These are phyloP conservation scores for Myxozyma monticola DNA, from an alignment of 805 yeast species.

Conservation along the genomic window DNA sequence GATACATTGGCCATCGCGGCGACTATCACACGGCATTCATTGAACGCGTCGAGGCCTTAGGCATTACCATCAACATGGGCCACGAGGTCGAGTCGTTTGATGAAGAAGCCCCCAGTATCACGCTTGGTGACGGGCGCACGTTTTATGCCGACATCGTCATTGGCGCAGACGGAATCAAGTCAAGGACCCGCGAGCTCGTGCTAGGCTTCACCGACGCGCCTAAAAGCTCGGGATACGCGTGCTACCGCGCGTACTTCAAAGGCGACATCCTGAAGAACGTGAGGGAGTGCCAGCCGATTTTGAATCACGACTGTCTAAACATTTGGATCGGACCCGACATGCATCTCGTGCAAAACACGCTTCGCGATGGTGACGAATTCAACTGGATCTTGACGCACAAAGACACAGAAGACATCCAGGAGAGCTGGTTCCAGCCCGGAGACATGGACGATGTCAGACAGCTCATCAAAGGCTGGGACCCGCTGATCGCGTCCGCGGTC, in stretches of 20 bases:
- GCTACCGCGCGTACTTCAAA: conserved; percentile 2
- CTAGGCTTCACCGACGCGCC: conserved; percentile 19
- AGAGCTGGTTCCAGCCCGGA: conserved; percentile 8
- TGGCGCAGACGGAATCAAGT: conserved; percentile 39
- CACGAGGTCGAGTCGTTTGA: conserved; percentile 32
- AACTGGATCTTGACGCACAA: conserved; percentile 6
- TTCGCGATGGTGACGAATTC: conserved; percentile 8
- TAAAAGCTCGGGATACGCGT: conserved; percentile 3
- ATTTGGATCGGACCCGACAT: conserved; percentile 7
- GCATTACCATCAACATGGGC: conserved; percentile 31
- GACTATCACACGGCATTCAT: conserved; percentile 36
- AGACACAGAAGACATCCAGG: background rate
- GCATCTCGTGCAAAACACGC: conserved; percentile 8
- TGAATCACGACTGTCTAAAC: conserved; percentile 4
- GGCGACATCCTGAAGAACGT: conserved; percentile 1
- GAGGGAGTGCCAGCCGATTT: conserved; percentile 4
- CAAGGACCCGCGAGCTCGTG: conserved; percentile 32
- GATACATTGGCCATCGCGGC: conserved; percentile 38
- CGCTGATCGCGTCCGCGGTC: background rate
- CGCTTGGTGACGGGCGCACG: conserved; percentile 29
- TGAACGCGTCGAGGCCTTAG: conserved; percentile 32
- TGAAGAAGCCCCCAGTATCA: conserved; percentile 31
- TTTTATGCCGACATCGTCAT: conserved; percentile 35
- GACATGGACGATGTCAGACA: conserved; percentile 4
- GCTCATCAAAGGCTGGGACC: conserved; percentile 8